These are phyloP conservation scores for Fusarium multiceps DNA, from an alignment of 2,329 filamentous ascomycete species.

Conservation along the genomic window DNA sequence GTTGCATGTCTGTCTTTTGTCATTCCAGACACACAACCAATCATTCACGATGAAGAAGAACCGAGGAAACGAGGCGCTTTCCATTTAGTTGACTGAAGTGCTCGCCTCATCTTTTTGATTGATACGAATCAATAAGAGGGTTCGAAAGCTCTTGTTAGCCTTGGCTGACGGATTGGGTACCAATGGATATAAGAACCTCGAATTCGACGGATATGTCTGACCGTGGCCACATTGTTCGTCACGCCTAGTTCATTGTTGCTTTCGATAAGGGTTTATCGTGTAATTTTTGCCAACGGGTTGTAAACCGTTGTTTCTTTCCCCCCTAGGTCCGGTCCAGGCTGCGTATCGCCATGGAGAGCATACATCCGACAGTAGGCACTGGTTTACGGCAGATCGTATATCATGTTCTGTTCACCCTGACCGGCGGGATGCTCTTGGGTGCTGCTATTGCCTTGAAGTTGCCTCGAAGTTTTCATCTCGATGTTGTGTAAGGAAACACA, in stretches of 20 bases:
- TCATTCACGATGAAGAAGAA: background rate
- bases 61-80: constrained; percentile 1
- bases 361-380: background rate
- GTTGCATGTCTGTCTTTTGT: background rate
- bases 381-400: background rate
- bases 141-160: background rate
- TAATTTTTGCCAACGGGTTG: background rate
- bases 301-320: background rate
- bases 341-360: constrained; percentile 7
- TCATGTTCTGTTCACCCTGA: constrained; percentile 16
- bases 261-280: background rate
- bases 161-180: constrained; percentile 5
- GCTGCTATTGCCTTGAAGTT: constrained; percentile 28
- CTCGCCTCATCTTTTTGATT: background rate
- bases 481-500: constrained; percentile 32
- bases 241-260: background rate
- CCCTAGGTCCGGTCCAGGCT: background rate
- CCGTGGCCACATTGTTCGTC: constrained; percentile 1
- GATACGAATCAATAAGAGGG: background rate
- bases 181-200: constrained; percentile 23
- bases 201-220: background rate
- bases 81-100: background rate
- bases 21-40: constrained; percentile 1
- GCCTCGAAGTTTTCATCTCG: constrained; percentile 19
- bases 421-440: constrained; percentile 33